Evolutionary conservation across 1,284 basidiomycete species (phyloP).

Genomic region (Wallemia hederae): DNA sequence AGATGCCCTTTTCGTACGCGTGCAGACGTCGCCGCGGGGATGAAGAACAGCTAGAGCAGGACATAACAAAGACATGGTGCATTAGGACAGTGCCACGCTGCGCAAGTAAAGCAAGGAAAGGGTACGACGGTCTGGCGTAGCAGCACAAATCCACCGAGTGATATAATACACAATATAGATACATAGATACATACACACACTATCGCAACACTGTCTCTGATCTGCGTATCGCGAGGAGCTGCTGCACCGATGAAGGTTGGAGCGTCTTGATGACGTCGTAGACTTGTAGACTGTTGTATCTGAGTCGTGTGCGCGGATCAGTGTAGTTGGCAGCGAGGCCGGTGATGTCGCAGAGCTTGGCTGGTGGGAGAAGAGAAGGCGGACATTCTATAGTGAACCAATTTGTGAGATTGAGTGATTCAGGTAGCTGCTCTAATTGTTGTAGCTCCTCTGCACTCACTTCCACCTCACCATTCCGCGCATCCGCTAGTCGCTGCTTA

Average conservation of each 20-base stretch:
- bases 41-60: neutral
- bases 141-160: no score
- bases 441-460: neutral
- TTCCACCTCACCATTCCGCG: neutral
- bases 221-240: neutral
- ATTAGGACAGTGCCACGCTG: no score
- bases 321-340: constrained; percentile 19
- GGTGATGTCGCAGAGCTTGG: constrained; percentile 24
- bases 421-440: neutral
- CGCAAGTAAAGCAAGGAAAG: no score
- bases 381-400: constrained; percentile 2
- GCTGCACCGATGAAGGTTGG: neutral
- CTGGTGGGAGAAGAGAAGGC: constrained; percentile 14
- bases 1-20: neutral
- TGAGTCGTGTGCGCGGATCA: constrained; percentile 17
- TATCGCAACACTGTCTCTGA: neutral
- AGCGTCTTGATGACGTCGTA: constrained; percentile 17
- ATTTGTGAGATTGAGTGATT: neutral
- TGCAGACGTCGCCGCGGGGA: neutral
- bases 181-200: neutral
- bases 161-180: no score
- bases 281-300: constrained; percentile 18
- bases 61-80: no score
- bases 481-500: neutral
- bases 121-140: no score